A percentile compares a stretch with the other conserved stretches of the same genome.
Conservation (phyloP, 371 early-diverging fungal genomes). For the Rhizopus delemar region DNA sequence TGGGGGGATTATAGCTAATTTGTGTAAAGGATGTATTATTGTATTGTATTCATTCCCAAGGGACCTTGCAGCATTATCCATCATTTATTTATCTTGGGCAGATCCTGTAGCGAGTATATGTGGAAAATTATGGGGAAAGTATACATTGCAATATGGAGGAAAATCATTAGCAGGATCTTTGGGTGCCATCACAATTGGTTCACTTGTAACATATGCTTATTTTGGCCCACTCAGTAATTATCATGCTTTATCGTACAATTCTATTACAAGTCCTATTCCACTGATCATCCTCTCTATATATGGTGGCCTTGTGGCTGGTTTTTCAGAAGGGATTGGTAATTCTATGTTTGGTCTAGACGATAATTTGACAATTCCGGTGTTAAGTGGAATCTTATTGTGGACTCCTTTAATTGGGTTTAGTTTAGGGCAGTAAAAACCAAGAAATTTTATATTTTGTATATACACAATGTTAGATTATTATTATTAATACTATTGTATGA, state of each 20-base stretch:
- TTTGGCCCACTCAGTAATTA: constrained; percentile 26
- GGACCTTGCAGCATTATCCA: constrained; percentile 56
- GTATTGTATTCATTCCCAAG: constrained; percentile 45
- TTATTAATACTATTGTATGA: too few relatives aligned
- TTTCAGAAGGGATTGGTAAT: constrained; percentile 48
- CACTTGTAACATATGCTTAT: constrained; percentile 46
- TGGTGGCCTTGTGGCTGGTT: constrained; percentile 50
- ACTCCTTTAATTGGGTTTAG: constrained; percentile 30
- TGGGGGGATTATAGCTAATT: not conserved
- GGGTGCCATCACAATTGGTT: constrained; percentile 44
- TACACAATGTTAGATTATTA: not conserved
- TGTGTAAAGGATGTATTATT: constrained; percentile 40
- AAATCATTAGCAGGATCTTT: constrained; percentile 56
- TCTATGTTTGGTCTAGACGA: constrained; percentile 41
- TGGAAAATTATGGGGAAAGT: constrained; percentile 54
- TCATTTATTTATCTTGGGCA: constrained; percentile 57
- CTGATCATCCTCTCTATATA: constrained; percentile 32
- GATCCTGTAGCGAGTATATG: constrained; percentile 58
- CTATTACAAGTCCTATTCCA: constrained; percentile 15
- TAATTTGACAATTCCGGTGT: constrained; percentile 50
- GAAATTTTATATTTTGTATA: not conserved
- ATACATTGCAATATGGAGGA: constrained; percentile 46
- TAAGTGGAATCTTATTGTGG: constrained; percentile 47
- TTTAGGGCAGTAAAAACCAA: constrained; percentile 10
- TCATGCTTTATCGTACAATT: constrained; percentile 26